Base-by-base conservation (phyloP, 768 basidiomycete species). In the Exsudoporus frostii region DNA sequence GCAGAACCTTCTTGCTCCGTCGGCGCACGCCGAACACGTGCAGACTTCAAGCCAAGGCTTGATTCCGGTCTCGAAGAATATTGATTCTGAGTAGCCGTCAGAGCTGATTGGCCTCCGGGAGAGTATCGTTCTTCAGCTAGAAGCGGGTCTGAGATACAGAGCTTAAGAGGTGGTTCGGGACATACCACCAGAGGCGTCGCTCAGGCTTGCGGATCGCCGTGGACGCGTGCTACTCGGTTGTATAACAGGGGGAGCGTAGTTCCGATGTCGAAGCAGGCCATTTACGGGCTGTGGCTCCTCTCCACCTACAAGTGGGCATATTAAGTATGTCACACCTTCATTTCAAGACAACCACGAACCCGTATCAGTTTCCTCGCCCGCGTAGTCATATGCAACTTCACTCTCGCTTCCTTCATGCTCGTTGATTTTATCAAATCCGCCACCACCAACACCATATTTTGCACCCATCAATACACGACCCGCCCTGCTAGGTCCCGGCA, bases 181-280 rank as follows among this genome's bases (percentile, higher is more conserved):
- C 56, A 38, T 55, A 61, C 61, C 60, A 29, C 56, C 57, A 51
- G 63, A 63, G 27, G 83, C 81, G 64, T 90, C 86, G 61, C 86
- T 90, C 45, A 90, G 72, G 66, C 88, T 89, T 15, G 86, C 85
- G n/a, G 88, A 90, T 50, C 88, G 78, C 51, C 88, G 75, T 45
- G 85, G 81, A 34, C 87, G 80, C n/a, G 75, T 74, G 53, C 60
- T 73, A 11, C 74, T 72, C 29, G 80, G 79, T 51, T 73, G 72
- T 38, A 64, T 43, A 43, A 56, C 53, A 46, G 69, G 49, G 24
- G 63, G 56, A 25, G 33, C 65, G 30, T 71, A 61, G 45, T 38
- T 67, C 24, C 69, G 63, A 32, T 64, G 69, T 52, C 67, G 70
- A 48, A 55, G 45, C 11, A 49, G 29, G 19, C 61, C 65, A 49